phyloP scores from a whole-genome alignment of 2,329 filamentous ascomycete genomes.

The Trichoderma hamatum region DNA sequence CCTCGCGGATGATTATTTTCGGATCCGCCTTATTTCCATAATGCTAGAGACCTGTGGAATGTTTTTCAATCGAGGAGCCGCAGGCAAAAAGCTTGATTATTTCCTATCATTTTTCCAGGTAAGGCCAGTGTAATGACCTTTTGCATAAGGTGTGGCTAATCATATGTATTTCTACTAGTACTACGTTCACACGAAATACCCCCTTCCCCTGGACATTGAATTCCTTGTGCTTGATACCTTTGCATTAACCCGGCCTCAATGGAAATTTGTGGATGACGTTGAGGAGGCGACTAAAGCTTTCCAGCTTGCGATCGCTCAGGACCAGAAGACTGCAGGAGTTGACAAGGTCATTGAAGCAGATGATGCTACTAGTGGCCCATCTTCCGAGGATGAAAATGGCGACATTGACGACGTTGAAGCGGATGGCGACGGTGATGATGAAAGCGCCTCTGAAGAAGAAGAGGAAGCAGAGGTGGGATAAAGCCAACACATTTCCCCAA shows the following conservation, averaged over 20 bases:
- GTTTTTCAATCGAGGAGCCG: constrained; percentile 90
- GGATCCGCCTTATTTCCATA: constrained; percentile 85
- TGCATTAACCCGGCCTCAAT: constrained; percentile 81
- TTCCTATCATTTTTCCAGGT: constrained; percentile 94
- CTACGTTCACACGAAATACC: constrained; percentile 88
- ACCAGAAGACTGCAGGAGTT: constrained; percentile 77
- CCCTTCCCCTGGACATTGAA: constrained; percentile 93
- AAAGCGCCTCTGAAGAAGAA: constrained; percentile 62
- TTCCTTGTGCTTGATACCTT: constrained; percentile 95
- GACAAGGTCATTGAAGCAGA: constrained; percentile 73
- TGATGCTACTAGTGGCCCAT: constrained; percentile 68
- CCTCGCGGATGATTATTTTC: constrained; percentile 91
- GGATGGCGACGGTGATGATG: constrained; percentile 63
- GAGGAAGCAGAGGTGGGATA: constrained; percentile 60
- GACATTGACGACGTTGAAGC: constrained; percentile 67
- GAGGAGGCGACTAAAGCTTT: constrained; percentile 85
- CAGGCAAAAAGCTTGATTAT: constrained; percentile 97
- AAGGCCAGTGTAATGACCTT: constrained; percentile 16
- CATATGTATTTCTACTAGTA: constrained; percentile 57
- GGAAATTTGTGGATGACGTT: constrained; percentile 80
- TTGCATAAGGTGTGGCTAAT: neutral
- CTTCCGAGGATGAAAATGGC: constrained; percentile 75
- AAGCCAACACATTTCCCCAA: neutral
- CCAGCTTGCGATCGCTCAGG: constrained; percentile 83
- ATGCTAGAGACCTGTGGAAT: constrained; percentile 93